Conservation (phyloP, 2,329 filamentous ascomycete genomes). For the Aspergillus aculeatus region DNA sequence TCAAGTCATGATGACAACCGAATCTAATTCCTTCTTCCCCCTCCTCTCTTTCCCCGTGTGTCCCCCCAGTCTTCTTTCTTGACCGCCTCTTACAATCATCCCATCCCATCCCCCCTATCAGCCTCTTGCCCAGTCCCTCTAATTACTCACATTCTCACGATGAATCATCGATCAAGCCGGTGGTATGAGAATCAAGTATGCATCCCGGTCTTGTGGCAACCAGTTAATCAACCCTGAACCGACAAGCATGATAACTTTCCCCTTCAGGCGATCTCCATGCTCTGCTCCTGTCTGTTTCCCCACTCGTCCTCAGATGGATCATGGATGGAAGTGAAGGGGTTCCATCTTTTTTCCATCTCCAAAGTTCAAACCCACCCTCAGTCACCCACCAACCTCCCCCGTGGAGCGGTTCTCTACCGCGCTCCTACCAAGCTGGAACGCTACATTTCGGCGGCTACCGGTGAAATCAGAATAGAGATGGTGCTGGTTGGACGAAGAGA, state of each 20-base stretch:
- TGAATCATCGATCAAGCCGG: slow-evolving; percentile 1
- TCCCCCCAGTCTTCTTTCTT: slow-evolving; percentile 4
- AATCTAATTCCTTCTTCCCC: background rate
- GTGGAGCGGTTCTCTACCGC: background rate
- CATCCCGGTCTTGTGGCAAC: slow-evolving; percentile 9
- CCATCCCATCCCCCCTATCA: background rate
- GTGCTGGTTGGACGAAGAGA: slow-evolving; percentile 14
- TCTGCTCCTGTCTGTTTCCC: slow-evolving; percentile 1
- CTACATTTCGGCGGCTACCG: slow-evolving; percentile 1
- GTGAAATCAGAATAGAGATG: slow-evolving; percentile 10
- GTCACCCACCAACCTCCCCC: background rate
- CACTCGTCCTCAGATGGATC: background rate
- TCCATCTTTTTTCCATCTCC: background rate
- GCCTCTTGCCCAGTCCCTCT: background rate
- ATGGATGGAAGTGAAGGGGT: background rate
- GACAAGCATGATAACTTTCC: slow-evolving; percentile 17
- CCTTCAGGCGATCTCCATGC: slow-evolving; percentile 16
- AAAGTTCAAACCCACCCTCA: background rate
- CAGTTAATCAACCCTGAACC: background rate
- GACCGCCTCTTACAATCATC: slow-evolving; percentile 21
- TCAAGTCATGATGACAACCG: slow-evolving; percentile 20
- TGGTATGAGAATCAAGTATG: slow-evolving; percentile 4
- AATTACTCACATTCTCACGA: background rate
- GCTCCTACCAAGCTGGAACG: background rate
- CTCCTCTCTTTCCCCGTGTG: background rate